phyloP scores from a whole-genome alignment of 495 filamentous ascomycete species.

The Diplogelasinospora grovesii region DNA sequence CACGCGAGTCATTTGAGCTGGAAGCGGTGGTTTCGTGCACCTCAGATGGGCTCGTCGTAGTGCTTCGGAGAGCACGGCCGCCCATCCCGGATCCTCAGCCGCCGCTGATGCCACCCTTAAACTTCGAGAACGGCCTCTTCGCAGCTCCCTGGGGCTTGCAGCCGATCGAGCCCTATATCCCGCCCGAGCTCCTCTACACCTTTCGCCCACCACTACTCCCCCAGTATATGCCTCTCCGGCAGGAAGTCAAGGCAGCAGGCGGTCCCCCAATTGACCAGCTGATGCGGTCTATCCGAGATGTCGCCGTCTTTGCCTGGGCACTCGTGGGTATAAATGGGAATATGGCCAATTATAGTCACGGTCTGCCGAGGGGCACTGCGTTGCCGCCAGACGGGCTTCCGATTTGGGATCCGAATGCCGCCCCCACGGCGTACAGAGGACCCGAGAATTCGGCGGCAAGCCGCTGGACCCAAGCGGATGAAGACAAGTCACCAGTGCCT shows the following conservation, averaged over 20 bases:
- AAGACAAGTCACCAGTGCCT: too few relatives aligned
- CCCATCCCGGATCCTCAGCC: constrained; percentile 53
- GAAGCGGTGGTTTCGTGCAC: constrained; percentile 89
- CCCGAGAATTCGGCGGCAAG: constrained; percentile 9
- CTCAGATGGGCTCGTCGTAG: constrained; percentile 81
- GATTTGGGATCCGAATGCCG: constrained; percentile 40
- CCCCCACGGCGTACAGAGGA: constrained; percentile 12
- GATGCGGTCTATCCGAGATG: constrained; percentile 75
- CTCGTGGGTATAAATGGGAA: constrained; percentile 76
- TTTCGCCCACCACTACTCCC: constrained; percentile 38
- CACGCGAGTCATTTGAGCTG: constrained; percentile 49
- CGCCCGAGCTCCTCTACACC: constrained; percentile 34
- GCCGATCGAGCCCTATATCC: constrained; percentile 42
- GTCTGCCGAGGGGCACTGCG: constrained; percentile 53
- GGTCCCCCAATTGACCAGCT: constrained; percentile 55
- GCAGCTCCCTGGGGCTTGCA: constrained; percentile 70
- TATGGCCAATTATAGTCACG: constrained; percentile 55
- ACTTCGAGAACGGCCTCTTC: constrained; percentile 63
- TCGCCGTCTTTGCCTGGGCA: constrained; percentile 79
- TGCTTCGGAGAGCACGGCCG: constrained; percentile 69
- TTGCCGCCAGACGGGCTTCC: constrained; percentile 52
- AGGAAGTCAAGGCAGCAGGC: constrained; percentile 37
- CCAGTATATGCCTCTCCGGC: constrained; percentile 37
- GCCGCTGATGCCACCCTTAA: constrained; percentile 36
- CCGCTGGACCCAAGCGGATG: background rate